A percentile compares a stretch with the other conserved stretches of the same genome.
phyloP scores from a whole-genome alignment of 2,329 filamentous ascomycete species.

The Beauveria sp. region DNA sequence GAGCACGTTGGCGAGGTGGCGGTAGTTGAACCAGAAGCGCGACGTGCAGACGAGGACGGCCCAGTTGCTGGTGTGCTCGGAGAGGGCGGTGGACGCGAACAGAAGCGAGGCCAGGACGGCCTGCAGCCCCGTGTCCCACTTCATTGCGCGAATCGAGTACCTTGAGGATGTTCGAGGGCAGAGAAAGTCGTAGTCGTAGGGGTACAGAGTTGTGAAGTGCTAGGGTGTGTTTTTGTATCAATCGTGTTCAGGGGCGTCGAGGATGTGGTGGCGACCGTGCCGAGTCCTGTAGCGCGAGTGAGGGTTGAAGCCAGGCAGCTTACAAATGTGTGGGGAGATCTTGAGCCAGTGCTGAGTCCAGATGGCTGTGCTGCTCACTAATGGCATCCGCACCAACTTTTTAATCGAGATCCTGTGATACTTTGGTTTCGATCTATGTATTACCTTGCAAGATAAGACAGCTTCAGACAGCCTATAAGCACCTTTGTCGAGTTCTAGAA shows the following conservation, averaged over 20 bases:
- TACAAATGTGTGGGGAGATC: conserved; percentile 7
- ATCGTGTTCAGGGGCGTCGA: neutral
- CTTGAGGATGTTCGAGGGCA: neutral
- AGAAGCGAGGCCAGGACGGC: conserved; percentile 41
- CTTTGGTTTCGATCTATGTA: neutral
- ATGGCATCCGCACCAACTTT: neutral
- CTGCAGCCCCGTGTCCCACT: conserved; percentile 37
- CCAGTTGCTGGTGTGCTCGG: conserved; percentile 96
- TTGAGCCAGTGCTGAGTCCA: neutral
- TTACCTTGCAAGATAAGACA: neutral
- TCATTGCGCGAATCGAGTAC: conserved; percentile 35
- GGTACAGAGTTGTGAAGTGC: neutral
- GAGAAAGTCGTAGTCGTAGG: neutral
- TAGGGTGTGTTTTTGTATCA: neutral
- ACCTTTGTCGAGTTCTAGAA: neutral
- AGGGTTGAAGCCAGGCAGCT: neutral
- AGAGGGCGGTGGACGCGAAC: conserved; percentile 39
- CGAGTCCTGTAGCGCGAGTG: neutral
- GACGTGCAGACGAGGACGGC: conserved; percentile 97
- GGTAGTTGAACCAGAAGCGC: conserved; percentile 99
- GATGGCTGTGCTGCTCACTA: neutral
- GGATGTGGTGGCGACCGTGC: neutral
- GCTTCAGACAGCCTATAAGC: neutral
- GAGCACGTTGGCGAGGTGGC: conserved; percentile 93
- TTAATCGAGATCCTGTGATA: no score